Evolutionary conservation across 2,329 filamentous ascomycete genomes (phyloP).

Genomic region (Microsporum audouinii): DNA sequence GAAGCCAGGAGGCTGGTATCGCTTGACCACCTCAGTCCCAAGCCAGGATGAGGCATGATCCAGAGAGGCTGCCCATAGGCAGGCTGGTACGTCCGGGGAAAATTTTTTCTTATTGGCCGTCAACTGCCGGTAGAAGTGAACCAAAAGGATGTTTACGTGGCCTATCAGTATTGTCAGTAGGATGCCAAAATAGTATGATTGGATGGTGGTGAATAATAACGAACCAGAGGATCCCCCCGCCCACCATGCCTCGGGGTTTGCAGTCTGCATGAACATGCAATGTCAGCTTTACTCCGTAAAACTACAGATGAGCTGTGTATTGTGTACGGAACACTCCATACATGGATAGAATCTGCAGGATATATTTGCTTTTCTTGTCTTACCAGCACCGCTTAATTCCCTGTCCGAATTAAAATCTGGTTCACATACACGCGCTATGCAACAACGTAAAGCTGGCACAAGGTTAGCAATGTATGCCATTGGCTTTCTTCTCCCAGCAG

Average conservation of each 20-base stretch:
- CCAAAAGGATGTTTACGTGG: neutral
- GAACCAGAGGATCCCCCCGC: neutral
- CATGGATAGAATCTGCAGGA: neutral
- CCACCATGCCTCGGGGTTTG: neutral
- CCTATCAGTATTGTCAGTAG: neutral
- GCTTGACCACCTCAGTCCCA: neutral
- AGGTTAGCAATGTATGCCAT: neutral
- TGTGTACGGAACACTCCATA: neutral
- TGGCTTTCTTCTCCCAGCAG: neutral
- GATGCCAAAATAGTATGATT: neutral
- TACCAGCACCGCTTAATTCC: neutral
- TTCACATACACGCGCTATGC: neutral
- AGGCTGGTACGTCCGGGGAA: neutral
- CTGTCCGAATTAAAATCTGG: neutral
- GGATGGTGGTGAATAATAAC: neutral
- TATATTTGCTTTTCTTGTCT: neutral
- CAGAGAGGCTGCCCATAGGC: neutral
- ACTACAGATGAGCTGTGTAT: neutral
- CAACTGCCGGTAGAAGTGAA: neutral
- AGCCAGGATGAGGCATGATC: neutral
- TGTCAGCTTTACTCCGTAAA: neutral
- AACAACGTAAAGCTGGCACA: neutral
- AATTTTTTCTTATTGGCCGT: neutral
- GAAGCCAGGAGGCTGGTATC: neutral
- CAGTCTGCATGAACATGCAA: neutral